Evolutionary conservation across 2,329 filamentous ascomycete species (phyloP).

Genomic region (Apiospora phragmitis): DNA sequence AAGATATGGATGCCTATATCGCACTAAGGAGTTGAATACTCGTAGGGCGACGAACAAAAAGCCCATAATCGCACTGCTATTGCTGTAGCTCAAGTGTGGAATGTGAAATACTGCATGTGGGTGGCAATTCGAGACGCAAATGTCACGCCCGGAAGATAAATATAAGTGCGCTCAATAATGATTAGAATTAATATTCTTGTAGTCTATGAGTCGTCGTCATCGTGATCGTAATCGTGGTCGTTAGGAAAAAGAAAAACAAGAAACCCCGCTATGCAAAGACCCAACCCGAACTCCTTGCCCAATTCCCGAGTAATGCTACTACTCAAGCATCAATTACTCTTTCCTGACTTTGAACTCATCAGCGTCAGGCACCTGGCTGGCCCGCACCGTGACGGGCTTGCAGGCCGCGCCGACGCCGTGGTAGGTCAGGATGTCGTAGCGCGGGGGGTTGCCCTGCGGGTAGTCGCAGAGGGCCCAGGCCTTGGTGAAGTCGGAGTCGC

Average conservation of each 20-base stretch:
- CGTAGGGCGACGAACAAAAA: no score
- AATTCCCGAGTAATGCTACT: not conserved
- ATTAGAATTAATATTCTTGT: not conserved
- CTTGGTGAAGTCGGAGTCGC: conserved; percentile 10
- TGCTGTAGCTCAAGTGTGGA: no score
- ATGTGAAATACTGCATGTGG: no score
- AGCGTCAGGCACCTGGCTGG: conserved; percentile 1
- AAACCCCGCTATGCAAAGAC: not conserved
- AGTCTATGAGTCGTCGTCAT: not conserved
- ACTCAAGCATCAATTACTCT: not conserved
- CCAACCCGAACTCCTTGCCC: not conserved
- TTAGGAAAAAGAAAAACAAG: not conserved
- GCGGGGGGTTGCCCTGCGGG: conserved; percentile 1
- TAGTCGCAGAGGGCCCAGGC: conserved; percentile 13
- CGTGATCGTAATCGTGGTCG: not conserved
- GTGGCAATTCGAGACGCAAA: not conserved
- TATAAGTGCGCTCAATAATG: not conserved
- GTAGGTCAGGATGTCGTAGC: conserved; percentile 11
- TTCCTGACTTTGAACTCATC: not conserved
- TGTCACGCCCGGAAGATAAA: no score
- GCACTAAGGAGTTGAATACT: no score
- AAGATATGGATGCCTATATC: no score
- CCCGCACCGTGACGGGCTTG: conserved; percentile 11
- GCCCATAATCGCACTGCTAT: no score
- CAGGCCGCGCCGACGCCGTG: conserved; percentile 12